Evolutionary conservation across 768 basidiomycete species (phyloP).

Genomic region (Dentipellis sp.): DNA sequence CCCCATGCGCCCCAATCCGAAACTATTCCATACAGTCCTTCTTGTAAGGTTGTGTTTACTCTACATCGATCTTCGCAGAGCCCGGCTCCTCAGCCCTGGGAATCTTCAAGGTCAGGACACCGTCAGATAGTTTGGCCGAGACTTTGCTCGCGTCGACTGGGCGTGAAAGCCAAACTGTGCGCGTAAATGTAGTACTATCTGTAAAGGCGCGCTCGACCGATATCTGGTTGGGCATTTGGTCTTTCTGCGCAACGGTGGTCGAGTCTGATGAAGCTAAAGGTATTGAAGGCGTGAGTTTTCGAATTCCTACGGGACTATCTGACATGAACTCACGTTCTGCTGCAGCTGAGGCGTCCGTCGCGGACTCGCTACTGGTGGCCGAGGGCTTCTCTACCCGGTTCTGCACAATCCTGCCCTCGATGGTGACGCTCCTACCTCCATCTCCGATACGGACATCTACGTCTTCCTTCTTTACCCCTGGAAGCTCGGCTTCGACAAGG

Average conservation of each 20-base stretch:
- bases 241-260: slow-evolving; percentile 15
- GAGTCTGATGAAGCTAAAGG: slow-evolving; percentile 1
- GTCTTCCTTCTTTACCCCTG: slow-evolving; percentile 73
- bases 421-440: slow-evolving; percentile 59
- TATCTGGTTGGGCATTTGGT: slow-evolving; percentile 25
- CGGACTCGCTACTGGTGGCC: neutral
- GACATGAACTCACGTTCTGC: neutral
- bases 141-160: slow-evolving; percentile 50
- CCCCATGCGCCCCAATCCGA: too few relatives aligned
- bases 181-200: slow-evolving; percentile 45
- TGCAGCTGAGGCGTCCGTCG: neutral
- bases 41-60: slow-evolving; percentile 14
- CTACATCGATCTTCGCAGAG: slow-evolving; percentile 38
- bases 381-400: neutral
- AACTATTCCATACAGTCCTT: too few relatives aligned
- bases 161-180: slow-evolving; percentile 66
- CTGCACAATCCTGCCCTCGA: slow-evolving; percentile 48
- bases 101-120: slow-evolving; percentile 54
- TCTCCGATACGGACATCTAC: slow-evolving; percentile 63
- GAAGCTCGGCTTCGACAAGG: slow-evolving; percentile 67
- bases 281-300: too few relatives aligned
- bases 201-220: slow-evolving; percentile 54
- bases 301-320: neutral
- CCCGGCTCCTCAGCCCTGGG: slow-evolving; percentile 53
- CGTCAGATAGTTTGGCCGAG: slow-evolving; percentile 56